These are phyloP conservation scores for Erysiphe pulchra DNA, from an alignment of 2,329 filamentous ascomycete genomes.

Conservation along the genomic window DNA sequence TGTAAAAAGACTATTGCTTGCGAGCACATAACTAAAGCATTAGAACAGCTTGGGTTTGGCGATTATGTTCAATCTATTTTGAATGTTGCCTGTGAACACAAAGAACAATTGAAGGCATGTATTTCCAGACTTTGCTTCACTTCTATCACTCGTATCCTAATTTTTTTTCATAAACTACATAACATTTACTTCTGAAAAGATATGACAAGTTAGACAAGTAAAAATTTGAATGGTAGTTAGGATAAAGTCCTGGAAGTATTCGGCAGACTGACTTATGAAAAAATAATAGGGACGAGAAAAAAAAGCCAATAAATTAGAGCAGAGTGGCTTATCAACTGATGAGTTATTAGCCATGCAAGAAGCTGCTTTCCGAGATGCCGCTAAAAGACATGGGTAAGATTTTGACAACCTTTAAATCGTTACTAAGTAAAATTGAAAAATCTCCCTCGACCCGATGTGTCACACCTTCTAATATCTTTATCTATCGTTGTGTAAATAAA, in stretches of 20 bases:
- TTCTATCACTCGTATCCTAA: too few species aligned
- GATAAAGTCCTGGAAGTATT: not conserved
- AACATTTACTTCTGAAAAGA: too few species aligned
- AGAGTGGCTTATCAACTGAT: conserved; percentile 76
- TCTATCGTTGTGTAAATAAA: too few species aligned
- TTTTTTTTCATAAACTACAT: too few species aligned
- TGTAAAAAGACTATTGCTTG: conserved; percentile 98
- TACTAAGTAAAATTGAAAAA: too few species aligned
- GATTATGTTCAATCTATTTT: conserved; percentile 78
- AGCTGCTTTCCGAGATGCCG: conserved; percentile 64
- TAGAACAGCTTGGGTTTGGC: conserved; percentile 75
- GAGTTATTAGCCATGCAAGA: conserved; percentile 73
- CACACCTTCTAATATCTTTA: too few species aligned
- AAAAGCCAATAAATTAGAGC: conserved; percentile 90
- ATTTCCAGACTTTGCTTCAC: not conserved
- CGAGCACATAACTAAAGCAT: conserved; percentile 87
- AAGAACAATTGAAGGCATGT: conserved; percentile 69
- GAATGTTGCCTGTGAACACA: conserved; percentile 73
- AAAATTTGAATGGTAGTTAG: too few species aligned
- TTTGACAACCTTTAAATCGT: too few species aligned
- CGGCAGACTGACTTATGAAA: not conserved
- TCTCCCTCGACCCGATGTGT: too few species aligned
- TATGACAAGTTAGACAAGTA: too few species aligned
- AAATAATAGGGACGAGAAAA: conserved; percentile 61
- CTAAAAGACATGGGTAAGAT: conserved; percentile 12